These are phyloP conservation scores for Microdochium bolleyi DNA, from an alignment of 2,329 filamentous ascomycete genomes.

Conservation along the genomic window DNA sequence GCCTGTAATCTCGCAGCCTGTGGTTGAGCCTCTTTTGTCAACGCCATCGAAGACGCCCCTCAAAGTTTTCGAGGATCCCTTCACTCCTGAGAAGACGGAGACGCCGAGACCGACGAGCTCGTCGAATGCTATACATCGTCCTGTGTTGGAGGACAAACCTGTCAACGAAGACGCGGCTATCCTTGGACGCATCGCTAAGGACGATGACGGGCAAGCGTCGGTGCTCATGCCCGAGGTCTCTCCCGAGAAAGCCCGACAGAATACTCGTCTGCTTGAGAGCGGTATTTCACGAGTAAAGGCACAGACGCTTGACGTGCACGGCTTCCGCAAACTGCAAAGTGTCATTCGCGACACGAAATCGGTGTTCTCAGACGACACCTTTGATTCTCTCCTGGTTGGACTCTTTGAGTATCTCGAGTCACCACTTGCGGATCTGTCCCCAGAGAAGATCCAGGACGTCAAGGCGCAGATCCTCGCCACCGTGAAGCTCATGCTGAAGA, in stretches of 20 bases:
- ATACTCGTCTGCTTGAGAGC: slow-evolving; percentile 58
- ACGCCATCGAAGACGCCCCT: slow-evolving; percentile 28
- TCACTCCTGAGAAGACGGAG: slow-evolving; percentile 38
- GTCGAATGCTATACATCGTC: slow-evolving; percentile 21
- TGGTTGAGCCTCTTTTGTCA: slow-evolving; percentile 1
- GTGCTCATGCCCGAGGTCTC: slow-evolving; percentile 19
- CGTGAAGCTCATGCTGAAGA: slow-evolving; percentile 63
- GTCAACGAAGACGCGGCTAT: slow-evolving; percentile 47
- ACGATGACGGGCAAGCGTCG: slow-evolving; percentile 5
- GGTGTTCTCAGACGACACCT: slow-evolving; percentile 58
- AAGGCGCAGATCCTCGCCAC: slow-evolving; percentile 69
- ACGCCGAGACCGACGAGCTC: slow-evolving; percentile 35
- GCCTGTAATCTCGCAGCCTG: not conserved
- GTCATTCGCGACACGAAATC: slow-evolving; percentile 61
- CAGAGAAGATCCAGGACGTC: slow-evolving; percentile 62
- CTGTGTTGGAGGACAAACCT: slow-evolving; percentile 52
- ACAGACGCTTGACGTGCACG: slow-evolving; percentile 69
- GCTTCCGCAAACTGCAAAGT: slow-evolving; percentile 71
- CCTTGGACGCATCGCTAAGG: slow-evolving; percentile 13
- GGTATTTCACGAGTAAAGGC: slow-evolving; percentile 66
- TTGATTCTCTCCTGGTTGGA: slow-evolving; percentile 57
- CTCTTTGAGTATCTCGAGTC: slow-evolving; percentile 67
- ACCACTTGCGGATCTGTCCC: slow-evolving; percentile 41
- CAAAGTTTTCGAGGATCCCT: slow-evolving; percentile 57
- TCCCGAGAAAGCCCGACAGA: slow-evolving; percentile 49